phyloP scores from a whole-genome alignment of 306 rosid genomes.

The Ceratonia siliqua region DNA sequence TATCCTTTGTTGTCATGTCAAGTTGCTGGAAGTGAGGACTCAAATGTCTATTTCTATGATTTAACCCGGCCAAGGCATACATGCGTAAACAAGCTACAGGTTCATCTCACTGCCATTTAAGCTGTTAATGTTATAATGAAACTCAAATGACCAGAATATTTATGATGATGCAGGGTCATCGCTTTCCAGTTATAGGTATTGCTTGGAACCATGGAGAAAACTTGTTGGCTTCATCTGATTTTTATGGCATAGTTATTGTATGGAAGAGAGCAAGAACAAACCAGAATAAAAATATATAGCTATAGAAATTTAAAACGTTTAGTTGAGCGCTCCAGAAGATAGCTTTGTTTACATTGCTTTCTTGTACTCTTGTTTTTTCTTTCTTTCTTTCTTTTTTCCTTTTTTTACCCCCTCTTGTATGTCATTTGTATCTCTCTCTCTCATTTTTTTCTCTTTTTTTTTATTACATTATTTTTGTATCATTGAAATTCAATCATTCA shows the following conservation, averaged over 20 bases:
- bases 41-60: constrained; percentile 96
- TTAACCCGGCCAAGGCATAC: constrained; percentile 88
- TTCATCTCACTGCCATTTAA: constrained; percentile 33
- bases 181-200: constrained; percentile 83
- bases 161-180: constrained; percentile 77
- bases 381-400: background rate
- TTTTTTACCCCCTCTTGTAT: background rate
- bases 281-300: constrained; percentile 39
- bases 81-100: constrained; percentile 98
- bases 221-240: constrained; percentile 89
- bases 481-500: too few species aligned
- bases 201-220: constrained; percentile 98
- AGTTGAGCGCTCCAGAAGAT: constrained; percentile 30
- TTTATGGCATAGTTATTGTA: constrained; percentile 85
- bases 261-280: constrained; percentile 89
- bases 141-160: constrained; percentile 33
- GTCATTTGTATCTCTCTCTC: constrained; percentile 23
- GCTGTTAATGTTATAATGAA: background rate
- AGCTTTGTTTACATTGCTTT: constrained; percentile 26
- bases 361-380: background rate
- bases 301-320: constrained; percentile 10
- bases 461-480: too few species aligned
- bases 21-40: constrained; percentile 99
- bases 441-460: too few species aligned
- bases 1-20: constrained; percentile 34